Evolutionary conservation across 805 yeast species (phyloP), one percentile per base, ranked within the genome.

Genomic region (Millerago galiae): DNA sequence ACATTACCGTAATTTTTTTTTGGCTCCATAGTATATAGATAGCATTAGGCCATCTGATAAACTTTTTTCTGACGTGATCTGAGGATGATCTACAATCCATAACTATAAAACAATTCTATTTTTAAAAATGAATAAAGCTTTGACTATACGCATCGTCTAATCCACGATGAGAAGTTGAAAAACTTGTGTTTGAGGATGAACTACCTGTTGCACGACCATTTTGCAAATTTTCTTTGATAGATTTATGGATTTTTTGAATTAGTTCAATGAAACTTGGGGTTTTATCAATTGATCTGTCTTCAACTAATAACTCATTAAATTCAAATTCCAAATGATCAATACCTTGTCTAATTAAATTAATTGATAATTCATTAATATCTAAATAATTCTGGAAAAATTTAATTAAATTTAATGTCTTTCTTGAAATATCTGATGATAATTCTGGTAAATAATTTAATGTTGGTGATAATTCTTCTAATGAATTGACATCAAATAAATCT

Each of bases 401-500:
- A 26, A 89, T 66, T 43, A 90, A 63, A 42, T 77, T 78, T 10
- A 84, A 68, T 1, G 85, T 81, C 57, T 86, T 88, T 30, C 54
- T 53, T 10, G 88, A 84, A 35, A 90, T 75, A 26, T 70, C 78
- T 0, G 93, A 83, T 4, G 79, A 81, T 13, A 85, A 60, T 14
- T 65, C 74, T 0, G 97, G 97, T 32, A 93, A 63, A 46, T 76
- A 77, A 49, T 79, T 62, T 16, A 62, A 53, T 2, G 49, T 38
- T 17, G 63, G 48, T 4, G 58, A 35, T 6, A 67, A 48, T 46
- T 46, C 38, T 5, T 41, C 34, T 4, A 60, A 46, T 1, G 70
- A 52, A 7, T 72, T 70, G 21, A 75, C 70, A 0, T 91, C 95
- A 54, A 91, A 80, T 43, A 93, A 62, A 59, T 90, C 97, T 48